phyloP scores from a whole-genome alignment of 768 basidiomycete species.

The Mycena venus region DNA sequence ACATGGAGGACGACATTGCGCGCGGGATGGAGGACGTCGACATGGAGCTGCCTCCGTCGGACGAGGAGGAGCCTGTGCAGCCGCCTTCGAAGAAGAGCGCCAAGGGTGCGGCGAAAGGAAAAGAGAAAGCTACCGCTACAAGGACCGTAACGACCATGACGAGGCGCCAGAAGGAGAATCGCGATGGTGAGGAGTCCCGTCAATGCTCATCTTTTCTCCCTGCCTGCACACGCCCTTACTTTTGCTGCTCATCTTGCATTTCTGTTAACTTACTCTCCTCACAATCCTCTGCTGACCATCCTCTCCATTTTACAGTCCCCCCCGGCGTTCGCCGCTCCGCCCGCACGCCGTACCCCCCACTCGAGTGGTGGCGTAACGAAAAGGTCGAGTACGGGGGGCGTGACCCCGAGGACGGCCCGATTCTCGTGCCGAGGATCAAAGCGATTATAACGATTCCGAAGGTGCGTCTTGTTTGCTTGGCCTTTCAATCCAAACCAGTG shows the following conservation, averaged over 20 bases:
- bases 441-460: constrained; percentile 72
- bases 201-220: not conserved
- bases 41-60: constrained; percentile 46
- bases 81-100: constrained; percentile 51
- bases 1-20: constrained; percentile 58
- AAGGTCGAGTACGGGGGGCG: constrained; percentile 83
- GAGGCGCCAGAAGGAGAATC: constrained; percentile 55
- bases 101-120: constrained; percentile 7
- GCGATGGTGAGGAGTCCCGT: constrained; percentile 40
- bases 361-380: constrained; percentile 96
- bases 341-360: constrained; percentile 77
- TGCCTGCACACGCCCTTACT: not conserved
- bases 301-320: too few species aligned
- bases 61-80: constrained; percentile 37
- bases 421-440: constrained; percentile 76
- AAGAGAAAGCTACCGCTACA: not conserved
- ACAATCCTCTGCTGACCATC: too few species aligned
- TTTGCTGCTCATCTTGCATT: not conserved
- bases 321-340: constrained; percentile 78
- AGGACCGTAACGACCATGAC: not conserved
- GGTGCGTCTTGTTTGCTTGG: too few species aligned
- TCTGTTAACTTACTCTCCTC: too few species aligned
- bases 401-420: constrained; percentile 53
- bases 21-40: constrained; percentile 46
- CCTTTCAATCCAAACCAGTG: too few species aligned